Evolutionary conservation across 208 protist species (phyloP), one percentile per base, ranked within the genome.

Genomic region (Novymonas esmeraldas): DNA sequence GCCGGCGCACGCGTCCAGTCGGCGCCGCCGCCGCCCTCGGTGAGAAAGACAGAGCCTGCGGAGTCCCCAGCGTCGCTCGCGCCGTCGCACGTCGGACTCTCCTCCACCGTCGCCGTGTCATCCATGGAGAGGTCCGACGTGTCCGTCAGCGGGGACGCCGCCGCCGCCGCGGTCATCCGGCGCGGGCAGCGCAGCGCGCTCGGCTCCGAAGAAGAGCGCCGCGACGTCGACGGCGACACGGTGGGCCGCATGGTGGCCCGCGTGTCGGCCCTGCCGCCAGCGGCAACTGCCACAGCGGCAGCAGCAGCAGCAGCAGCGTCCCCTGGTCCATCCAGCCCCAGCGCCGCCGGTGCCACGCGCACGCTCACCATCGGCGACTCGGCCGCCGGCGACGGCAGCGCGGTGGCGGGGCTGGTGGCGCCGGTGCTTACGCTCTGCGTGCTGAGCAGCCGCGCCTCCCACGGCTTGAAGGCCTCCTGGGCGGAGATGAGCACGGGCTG

Each of bases 381-480:
- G 3, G 22, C 2, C 39, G 45, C 31, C 16, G 20, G 16, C 24
- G 31, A n/a, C 14, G 56, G 24, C 28, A 24, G 5, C 26, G 28
- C 20, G 1, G 56, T 24, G 22, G 39, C 0, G 13, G 36, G 11
- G 36, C 7, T 11, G 36, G 36, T 14, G 11, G 36, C 11, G 36
- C 7, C 11, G 36, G 22, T 49, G 56, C 24, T 31, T 6, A 10
- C 3, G 24, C 13, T 61, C 24, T n/a, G 36, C 1, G 39, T 24
- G 6, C 56, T 16, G 7, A 31, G 39, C 36, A 46, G 1, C 20
- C 56, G 26, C 26, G 33, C 26, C 31, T 34, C 33, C 68, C 59
- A 57, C n/a, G 61, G 65, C n/a, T 60, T 64, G 38, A 81, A 85
- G 16, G 75, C 79, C 20, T 76, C 66, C 9, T 76, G 36, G 1